Percentiles rank a stretch among this genome's conserved stretches.
Evolutionary conservation across 768 basidiomycete species (phyloP).

Genomic region (Dentipellis sp.): DNA sequence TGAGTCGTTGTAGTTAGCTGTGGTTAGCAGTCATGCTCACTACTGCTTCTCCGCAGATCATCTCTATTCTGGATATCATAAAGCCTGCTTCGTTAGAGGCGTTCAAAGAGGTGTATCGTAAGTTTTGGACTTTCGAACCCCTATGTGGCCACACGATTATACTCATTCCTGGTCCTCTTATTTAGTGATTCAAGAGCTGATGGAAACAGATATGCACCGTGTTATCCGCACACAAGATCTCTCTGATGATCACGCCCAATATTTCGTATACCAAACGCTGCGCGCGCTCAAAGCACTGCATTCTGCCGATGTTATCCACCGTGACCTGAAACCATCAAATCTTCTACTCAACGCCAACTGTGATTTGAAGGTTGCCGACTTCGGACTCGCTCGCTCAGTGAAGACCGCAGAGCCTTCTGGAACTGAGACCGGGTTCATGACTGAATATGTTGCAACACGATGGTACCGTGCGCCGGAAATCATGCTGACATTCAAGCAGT

Average conservation of each 20-base stretch:
- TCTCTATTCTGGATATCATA: conserved; percentile 85
- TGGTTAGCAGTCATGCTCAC: not conserved
- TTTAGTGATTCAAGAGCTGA: conserved; percentile 81
- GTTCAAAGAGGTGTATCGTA: conserved; percentile 81
- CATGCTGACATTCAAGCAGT: conserved; percentile 99
- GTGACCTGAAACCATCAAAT: conserved; percentile 96
- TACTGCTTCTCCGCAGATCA: conserved; percentile 45
- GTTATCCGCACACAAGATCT: conserved; percentile 93
- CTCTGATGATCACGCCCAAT: conserved; percentile 91
- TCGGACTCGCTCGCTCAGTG: conserved; percentile 88
- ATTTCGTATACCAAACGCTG: conserved; percentile 90
- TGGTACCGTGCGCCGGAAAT: conserved; percentile 99
- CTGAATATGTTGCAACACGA: conserved; percentile 94
- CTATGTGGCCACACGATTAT: conserved; percentile 1
- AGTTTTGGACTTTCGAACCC: conserved; percentile 17
- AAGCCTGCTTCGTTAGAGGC: conserved; percentile 70
- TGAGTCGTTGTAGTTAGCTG: not conserved
- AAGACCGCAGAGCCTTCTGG: conserved; percentile 80
- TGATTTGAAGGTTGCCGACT: conserved; percentile 92
- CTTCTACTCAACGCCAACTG: conserved; percentile 96
- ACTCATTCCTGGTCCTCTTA: not conserved
- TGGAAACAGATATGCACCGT: conserved; percentile 96
- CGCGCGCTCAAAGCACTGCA: conserved; percentile 94
- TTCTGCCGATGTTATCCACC: conserved; percentile 92
- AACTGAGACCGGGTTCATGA: conserved; percentile 86